phyloP scores from a whole-genome alignment of 2,329 filamentous ascomycete genomes.

The Talaromyces rugulosus region DNA sequence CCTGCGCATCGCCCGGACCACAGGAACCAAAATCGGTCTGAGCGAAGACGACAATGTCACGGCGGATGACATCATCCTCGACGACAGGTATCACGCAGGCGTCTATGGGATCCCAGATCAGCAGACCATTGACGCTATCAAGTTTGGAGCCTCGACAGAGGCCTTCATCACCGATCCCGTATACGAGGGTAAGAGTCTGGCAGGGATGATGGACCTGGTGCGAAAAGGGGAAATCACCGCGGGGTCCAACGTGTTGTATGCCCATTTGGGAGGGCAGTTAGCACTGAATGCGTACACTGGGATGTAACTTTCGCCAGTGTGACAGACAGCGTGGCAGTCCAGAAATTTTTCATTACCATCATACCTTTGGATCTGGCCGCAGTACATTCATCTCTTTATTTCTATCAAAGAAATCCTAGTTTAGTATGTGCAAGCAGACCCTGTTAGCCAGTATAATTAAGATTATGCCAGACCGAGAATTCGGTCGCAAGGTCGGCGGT shows the following conservation, averaged over 20 bases:
- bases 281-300: slow-evolving; percentile 64
- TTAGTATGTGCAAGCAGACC: no score
- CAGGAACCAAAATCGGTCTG: slow-evolving; percentile 61
- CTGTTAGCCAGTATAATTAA: no score
- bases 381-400: no score
- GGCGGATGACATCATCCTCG: slow-evolving; percentile 59
- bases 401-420: no score
- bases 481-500: no score
- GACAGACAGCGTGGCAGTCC: no score
- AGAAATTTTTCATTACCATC: no score
- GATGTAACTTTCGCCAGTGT: slow-evolving; percentile 20
- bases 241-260: slow-evolving; percentile 65
- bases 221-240: slow-evolving; percentile 55
- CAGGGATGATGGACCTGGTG: slow-evolving; percentile 67
- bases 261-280: slow-evolving; percentile 66
- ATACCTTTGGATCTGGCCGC: no score
- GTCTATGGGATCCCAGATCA: slow-evolving; percentile 65
- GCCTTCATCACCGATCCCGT: slow-evolving; percentile 72
- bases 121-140: slow-evolving; percentile 63
- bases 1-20: slow-evolving; percentile 61
- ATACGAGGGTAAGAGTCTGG: slow-evolving; percentile 71
- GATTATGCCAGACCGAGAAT: no score
- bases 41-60: slow-evolving; percentile 53
- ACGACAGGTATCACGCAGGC: slow-evolving; percentile 63
- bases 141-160: slow-evolving; percentile 64